phyloP scores from a whole-genome alignment of 78 protist genomes.

The Anaeramoeba flamelloides region DNA sequence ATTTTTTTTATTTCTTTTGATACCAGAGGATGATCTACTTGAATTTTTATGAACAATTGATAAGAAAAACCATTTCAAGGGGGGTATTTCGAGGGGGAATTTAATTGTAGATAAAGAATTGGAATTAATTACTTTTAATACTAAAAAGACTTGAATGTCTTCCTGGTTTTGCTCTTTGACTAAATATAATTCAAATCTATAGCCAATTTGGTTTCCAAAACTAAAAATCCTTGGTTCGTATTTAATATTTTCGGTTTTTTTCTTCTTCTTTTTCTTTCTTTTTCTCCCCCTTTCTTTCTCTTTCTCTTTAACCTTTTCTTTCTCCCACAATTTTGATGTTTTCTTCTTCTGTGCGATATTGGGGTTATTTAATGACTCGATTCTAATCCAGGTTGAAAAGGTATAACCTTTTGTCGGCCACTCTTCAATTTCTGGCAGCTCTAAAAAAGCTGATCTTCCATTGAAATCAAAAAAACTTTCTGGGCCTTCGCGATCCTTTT shows the following conservation, averaged over 20 bases:
- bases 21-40: too few relatives aligned
- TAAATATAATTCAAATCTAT: too few relatives aligned
- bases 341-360: not conserved
- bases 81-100: too few relatives aligned
- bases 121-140: too few relatives aligned
- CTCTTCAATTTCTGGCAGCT: not conserved
- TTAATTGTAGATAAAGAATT: too few relatives aligned
- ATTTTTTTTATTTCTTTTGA: too few relatives aligned
- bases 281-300: not conserved
- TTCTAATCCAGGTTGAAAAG: not conserved
- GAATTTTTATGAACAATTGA: too few relatives aligned
- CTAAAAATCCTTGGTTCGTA: not conserved
- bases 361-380: not conserved
- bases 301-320: not conserved
- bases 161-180: too few relatives aligned
- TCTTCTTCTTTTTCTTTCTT: not conserved
- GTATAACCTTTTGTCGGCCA: not conserved
- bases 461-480: not conserved
- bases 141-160: too few relatives aligned
- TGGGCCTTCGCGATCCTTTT: not conserved
- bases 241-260: not conserved
- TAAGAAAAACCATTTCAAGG: too few relatives aligned
- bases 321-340: not conserved
- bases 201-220: not conserved
- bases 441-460: not conserved